Conservation (phyloP, 2,329 filamentous ascomycete genomes). For the Alternaria conjuncta region DNA sequence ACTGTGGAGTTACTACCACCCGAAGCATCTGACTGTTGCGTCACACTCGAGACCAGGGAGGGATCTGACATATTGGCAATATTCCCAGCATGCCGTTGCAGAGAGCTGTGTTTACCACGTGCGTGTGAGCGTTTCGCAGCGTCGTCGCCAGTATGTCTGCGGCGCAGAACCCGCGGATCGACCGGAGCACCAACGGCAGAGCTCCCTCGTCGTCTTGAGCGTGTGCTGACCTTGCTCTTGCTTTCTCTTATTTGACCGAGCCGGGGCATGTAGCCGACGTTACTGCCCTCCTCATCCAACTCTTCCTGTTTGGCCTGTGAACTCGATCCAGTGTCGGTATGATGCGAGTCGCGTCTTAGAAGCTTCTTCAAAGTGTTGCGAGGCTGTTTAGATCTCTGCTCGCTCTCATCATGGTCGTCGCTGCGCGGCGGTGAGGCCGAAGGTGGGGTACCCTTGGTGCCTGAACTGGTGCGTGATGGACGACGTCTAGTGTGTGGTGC, state of each 20-base stretch:
- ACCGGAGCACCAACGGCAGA: conserved; percentile 28
- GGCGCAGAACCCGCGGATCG: conserved; percentile 23
- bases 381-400: conserved; percentile 27
- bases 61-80: conserved; percentile 46
- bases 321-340: conserved; percentile 14
- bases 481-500: conserved; percentile 32
- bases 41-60: conserved; percentile 52
- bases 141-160: conserved; percentile 28
- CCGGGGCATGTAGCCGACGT: conserved; percentile 46
- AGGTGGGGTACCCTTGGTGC: conserved; percentile 26
- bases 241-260: conserved; percentile 51
- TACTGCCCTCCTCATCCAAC: conserved; percentile 26
- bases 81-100: conserved; percentile 41
- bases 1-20: conserved; percentile 56
- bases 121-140: conserved; percentile 34
- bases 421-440: conserved; percentile 25
- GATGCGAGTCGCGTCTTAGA: conserved; percentile 25
- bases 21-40: conserved; percentile 49
- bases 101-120: conserved; percentile 42
- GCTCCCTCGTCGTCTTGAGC: conserved; percentile 25
- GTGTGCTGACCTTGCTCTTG: conserved; percentile 42
- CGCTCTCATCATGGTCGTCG: conserved; percentile 31
- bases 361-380: conserved; percentile 30
- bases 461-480: conserved; percentile 30
- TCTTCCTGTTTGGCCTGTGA: conserved; percentile 23